Conservation (phyloP, 768 basidiomycete genomes). For the Xerocomus potaroensis region DNA sequence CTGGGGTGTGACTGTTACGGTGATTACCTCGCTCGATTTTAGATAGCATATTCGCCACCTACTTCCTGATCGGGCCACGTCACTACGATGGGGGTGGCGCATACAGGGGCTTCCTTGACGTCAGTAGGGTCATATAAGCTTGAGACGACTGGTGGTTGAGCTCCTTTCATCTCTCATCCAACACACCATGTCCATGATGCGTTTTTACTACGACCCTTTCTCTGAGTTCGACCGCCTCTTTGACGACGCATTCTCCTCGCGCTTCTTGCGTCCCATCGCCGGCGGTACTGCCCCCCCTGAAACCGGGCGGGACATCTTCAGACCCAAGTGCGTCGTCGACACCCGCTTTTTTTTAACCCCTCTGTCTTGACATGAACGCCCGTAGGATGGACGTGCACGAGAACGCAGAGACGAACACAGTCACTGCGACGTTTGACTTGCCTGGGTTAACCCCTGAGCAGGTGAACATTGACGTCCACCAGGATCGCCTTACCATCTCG, state of each 20-base stretch:
- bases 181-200: slow-evolving; percentile 24
- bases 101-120: too few relatives aligned
- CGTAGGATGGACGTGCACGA: slow-evolving; percentile 61
- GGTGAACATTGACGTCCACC: slow-evolving; percentile 48
- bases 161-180: background rate
- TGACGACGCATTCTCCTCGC: slow-evolving; percentile 34
- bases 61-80: too few relatives aligned
- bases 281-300: slow-evolving; percentile 4
- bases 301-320: slow-evolving; percentile 17
- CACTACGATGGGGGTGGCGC: too few relatives aligned
- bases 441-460: slow-evolving; percentile 51
- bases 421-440: slow-evolving; percentile 55
- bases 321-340: slow-evolving; percentile 29
- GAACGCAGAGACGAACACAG: slow-evolving; percentile 39
- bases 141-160: too few relatives aligned
- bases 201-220: slow-evolving; percentile 36
- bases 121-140: too few relatives aligned
- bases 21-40: too few relatives aligned
- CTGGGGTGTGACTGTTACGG: too few relatives aligned
- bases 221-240: slow-evolving; percentile 42
- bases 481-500: slow-evolving; percentile 46
- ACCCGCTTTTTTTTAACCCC: background rate
- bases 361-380: background rate
- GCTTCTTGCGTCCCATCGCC: slow-evolving; percentile 18
- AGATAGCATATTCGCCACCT: too few relatives aligned